These are phyloP conservation scores for Phoenix dactylifera DNA, from an alignment of 176 grass and related monocot genomes.

Conservation along the genomic window DNA sequence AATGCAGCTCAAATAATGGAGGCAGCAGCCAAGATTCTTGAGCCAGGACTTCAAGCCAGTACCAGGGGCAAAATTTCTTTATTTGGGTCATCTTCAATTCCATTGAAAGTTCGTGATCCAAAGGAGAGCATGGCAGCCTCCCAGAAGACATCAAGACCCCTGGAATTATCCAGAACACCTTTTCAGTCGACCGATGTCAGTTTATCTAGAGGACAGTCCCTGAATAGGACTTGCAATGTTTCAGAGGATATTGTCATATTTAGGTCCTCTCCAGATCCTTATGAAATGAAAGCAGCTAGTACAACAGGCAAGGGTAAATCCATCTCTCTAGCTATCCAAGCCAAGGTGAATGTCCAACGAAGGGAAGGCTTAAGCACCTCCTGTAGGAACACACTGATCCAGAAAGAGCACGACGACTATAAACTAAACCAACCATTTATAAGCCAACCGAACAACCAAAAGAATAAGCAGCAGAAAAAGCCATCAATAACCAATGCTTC, in stretches of 20 bases:
- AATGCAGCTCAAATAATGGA: conserved; percentile 85
- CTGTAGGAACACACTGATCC: conserved; percentile 32
- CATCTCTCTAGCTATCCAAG: conserved; percentile 61
- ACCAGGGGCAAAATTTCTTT: conserved; percentile 54
- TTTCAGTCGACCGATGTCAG: conserved; percentile 29
- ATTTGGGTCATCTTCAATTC: conserved; percentile 38
- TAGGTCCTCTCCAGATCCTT: conserved; percentile 47
- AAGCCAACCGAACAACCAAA: conserved; percentile 42
- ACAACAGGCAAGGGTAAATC: conserved; percentile 61
- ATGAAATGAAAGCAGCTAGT: conserved; percentile 34
- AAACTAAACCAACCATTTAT: conserved; percentile 48
- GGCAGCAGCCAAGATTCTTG: conserved; percentile 68
- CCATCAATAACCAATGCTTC: conserved; percentile 22
- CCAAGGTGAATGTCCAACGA: conserved; percentile 82
- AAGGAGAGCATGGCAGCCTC: conserved; percentile 27
- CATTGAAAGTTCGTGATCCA: conserved; percentile 34
- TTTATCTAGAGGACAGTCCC: conserved; percentile 31
- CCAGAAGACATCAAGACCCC: conserved; percentile 29
- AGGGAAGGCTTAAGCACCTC: conserved; percentile 50
- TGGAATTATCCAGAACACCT: conserved; percentile 35
- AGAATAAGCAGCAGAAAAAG: conserved; percentile 61
- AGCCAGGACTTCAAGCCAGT: conserved; percentile 52
- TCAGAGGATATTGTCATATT: conserved; percentile 69
- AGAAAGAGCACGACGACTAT: conserved; percentile 51
- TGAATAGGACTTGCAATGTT: conserved; percentile 40